A percentile compares a stretch with the other conserved stretches of the same genome.
Evolutionary conservation across 2,329 filamentous ascomycete genomes (phyloP).

Genomic region (Fusarium sp.): DNA sequence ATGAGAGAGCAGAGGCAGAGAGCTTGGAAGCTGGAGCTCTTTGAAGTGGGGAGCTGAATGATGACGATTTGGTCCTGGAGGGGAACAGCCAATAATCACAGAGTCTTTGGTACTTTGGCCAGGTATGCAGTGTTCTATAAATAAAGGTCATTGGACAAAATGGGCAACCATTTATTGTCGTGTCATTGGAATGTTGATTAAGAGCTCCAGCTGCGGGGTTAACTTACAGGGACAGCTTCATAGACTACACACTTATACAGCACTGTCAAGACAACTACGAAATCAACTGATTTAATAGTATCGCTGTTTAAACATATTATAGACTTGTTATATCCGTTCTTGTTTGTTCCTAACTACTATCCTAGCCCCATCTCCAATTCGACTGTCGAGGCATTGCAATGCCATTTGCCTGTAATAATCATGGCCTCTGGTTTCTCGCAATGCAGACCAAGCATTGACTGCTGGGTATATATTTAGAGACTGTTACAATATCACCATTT

Average conservation of each 20-base stretch:
- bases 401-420: neutral
- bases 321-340: neutral
- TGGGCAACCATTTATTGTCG: neutral
- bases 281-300: neutral
- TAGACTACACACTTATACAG: neutral
- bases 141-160: constrained; percentile 9
- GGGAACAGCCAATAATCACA: constrained; percentile 26
- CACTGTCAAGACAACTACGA: neutral
- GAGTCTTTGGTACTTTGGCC: constrained; percentile 1
- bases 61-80: constrained; percentile 13
- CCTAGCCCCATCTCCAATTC: neutral
- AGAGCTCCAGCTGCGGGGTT: constrained; percentile 14
- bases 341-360: neutral
- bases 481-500: neutral
- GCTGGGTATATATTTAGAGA: too few relatives aligned
- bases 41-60: constrained; percentile 26
- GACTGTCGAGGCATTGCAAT: neutral
- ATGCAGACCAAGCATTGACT: neutral
- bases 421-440: neutral
- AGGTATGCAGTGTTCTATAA: constrained; percentile 11
- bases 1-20: neutral
- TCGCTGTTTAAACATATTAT: neutral
- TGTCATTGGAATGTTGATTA: constrained; percentile 9
- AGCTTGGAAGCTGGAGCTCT: constrained; percentile 22
- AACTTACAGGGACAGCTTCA: neutral